Evolutionary conservation across 1,284 basidiomycete species (phyloP), one percentile per base, ranked within the genome.

Genomic region (Ganoderma sinense): DNA sequence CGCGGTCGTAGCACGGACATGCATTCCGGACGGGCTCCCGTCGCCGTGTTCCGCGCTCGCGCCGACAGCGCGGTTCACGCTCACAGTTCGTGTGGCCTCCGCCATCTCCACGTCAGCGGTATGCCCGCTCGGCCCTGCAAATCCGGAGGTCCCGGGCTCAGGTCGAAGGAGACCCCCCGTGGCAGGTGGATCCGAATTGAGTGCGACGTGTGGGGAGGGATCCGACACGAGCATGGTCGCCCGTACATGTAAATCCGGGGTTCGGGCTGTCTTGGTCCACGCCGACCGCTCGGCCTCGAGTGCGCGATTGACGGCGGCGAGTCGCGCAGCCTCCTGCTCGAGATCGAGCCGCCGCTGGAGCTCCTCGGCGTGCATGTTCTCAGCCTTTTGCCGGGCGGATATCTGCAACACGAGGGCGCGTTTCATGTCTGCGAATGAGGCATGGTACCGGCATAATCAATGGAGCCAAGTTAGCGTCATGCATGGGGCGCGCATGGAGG

Each of bases 351-450:
- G 74, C 33, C 74, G 71, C 67, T 66, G 66, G 39, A 73, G 55
- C 65, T 78, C 77, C 56, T 71, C 74, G 26, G 70, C 71, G 71
- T 71, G 70, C 59, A 69, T 70, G 41, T 71, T 75, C 74, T 83
- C 82, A 1, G 78, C 80, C 48, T 75, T 77, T 51, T 66, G 75
- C 41, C 82, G 82, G 62, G 79, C 80, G 56, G 71, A 76, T 29
- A 73, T 74, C 64, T 83, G 78, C 41, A 76, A 68, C 20, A 67
- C 66, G 43, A 83, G 74, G 43, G 81, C 77, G 68, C 73, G 78
- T 56, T 75, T 80, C 83, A 83, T 84, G 69, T 76, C 82, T 80
- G 45, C n/a, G 59, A 31, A 36, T n/a, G 8, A 33, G 33, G 56
- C 18, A n/a, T 11, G 33, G 20, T 58, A 7, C 53, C 5, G 29